Conservation (phyloP, 2,329 filamentous ascomycete genomes). For the Furcasterigmium sp. region DNA sequence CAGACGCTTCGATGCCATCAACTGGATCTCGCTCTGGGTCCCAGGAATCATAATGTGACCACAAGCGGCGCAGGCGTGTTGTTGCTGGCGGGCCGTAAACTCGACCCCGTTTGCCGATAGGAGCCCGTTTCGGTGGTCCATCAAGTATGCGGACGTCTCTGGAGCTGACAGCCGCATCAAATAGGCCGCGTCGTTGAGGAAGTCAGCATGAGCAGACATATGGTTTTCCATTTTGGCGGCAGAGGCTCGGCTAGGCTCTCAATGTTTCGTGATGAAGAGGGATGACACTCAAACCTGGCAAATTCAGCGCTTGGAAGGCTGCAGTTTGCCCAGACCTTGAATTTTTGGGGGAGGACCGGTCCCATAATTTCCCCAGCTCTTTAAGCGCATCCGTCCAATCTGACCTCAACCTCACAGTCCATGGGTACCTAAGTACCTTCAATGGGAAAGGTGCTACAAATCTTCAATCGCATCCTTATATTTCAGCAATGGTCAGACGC, state of each 20-base stretch:
- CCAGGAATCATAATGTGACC: conserved; percentile 56
- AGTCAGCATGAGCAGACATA: conserved; percentile 23
- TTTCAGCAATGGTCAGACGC: too few species aligned
- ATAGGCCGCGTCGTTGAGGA: conserved; percentile 55
- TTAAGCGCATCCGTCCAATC: too few species aligned
- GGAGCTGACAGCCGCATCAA: conserved; percentile 47
- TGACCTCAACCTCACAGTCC: too few species aligned
- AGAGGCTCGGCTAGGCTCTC: too few species aligned
- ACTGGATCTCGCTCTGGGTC: conserved; percentile 31
- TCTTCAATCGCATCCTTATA: too few species aligned
- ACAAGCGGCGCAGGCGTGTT: conserved; percentile 54
- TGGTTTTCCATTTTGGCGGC: neutral
- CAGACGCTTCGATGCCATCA: conserved; percentile 24
- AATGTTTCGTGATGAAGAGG: neutral
- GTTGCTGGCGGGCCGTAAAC: conserved; percentile 41
- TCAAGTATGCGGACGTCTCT: conserved; percentile 53
- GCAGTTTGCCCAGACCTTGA: too few species aligned
- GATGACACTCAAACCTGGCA: too few species aligned
- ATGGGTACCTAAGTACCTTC: too few species aligned
- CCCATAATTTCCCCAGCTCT: too few species aligned
- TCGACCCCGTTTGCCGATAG: conserved; percentile 40
- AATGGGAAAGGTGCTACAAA: too few species aligned
- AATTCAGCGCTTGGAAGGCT: too few species aligned
- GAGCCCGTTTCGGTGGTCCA: conserved; percentile 46
- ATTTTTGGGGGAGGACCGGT: too few species aligned